phyloP scores from a whole-genome alignment of 768 basidiomycete species.

The Mycena latifolia region DNA sequence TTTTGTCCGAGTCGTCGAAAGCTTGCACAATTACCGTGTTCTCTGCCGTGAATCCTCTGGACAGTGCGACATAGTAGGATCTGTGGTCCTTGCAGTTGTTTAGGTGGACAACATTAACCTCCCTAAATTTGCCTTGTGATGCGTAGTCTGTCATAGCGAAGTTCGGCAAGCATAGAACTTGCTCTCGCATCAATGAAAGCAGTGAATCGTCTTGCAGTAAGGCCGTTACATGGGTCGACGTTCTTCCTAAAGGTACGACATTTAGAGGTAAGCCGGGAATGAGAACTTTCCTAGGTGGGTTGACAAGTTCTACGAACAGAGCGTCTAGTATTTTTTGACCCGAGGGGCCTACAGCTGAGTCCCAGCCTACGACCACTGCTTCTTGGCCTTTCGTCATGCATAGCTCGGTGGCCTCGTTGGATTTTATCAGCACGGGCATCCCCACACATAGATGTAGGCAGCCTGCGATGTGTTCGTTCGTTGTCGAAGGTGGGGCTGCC shows the following conservation, averaged over 20 bases:
- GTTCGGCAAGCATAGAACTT: too few species aligned
- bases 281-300: too few species aligned
- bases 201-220: too few species aligned
- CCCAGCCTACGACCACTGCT: neutral
- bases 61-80: slow-evolving; percentile 3
- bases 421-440: neutral
- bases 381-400: slow-evolving; percentile 4
- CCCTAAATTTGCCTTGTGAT: neutral
- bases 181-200: too few species aligned
- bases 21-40: slow-evolving; percentile 2
- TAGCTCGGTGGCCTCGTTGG: neutral
- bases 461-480: neutral
- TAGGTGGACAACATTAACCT: neutral
- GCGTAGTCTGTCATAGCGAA: too few species aligned
- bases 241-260: too few species aligned
- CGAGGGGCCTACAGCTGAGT: neutral
- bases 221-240: too few species aligned
- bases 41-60: neutral
- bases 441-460: neutral
- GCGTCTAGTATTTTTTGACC: neutral
- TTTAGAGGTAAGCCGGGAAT: too few species aligned
- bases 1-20: slow-evolving; percentile 4
- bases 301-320: too few species aligned
- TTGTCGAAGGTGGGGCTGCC: neutral
- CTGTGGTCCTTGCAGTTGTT: slow-evolving; percentile 2